Evolutionary conservation across 306 rosid species (phyloP), one percentile per base, ranked within the genome.

Genomic region (Prunus kanzakura): DNA sequence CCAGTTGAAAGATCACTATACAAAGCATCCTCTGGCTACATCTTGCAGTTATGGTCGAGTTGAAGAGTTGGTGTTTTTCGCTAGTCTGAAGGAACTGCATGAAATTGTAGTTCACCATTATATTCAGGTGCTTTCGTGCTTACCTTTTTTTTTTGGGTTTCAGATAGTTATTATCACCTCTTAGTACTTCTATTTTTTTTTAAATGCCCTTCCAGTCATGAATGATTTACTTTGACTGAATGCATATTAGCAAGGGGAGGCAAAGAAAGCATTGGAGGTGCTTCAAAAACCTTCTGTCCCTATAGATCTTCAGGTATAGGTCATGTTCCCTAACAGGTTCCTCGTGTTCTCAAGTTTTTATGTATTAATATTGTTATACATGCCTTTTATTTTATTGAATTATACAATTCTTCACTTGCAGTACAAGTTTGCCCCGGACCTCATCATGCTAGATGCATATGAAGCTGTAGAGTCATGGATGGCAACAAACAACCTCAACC

Each of bases 381-480:
- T 9, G 50, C 47, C 38, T 25, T 51, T 64, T 57, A 38, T 35
- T 16, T 11, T 66, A 52, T 56, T 45, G 25, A 56, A 38, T 19
- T 23, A 38, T 75, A 66, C 25, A 47, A 81, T 45, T 73, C 69
- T 71, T 80, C 5, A 62, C 55, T 56, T 75, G 89, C 89, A 92
- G 98, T 95, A 92, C 84, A 95, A 92, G 85, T 95, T 95, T 78
- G 97, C 93, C n/a, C 97, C 98, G 43, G 97, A 95, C 83, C 96
- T 95, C 46, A 90, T 92, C 75, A 86, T 96, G 85, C 98, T 95
- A 69, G 98, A 95, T 88, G 98, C 97, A 70, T 95, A 95, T 79
- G 98, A 95, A 83, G 93, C 97, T 74, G 98, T 95, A 76, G 98
- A 92, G 81, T 91, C 98, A 49, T 95, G 98, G 98, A 90, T 90